Evolutionary conservation across 2,329 filamentous ascomycete genomes (phyloP), one percentile per base, ranked within the genome.

Genomic region (Lecanosticta acicola): DNA sequence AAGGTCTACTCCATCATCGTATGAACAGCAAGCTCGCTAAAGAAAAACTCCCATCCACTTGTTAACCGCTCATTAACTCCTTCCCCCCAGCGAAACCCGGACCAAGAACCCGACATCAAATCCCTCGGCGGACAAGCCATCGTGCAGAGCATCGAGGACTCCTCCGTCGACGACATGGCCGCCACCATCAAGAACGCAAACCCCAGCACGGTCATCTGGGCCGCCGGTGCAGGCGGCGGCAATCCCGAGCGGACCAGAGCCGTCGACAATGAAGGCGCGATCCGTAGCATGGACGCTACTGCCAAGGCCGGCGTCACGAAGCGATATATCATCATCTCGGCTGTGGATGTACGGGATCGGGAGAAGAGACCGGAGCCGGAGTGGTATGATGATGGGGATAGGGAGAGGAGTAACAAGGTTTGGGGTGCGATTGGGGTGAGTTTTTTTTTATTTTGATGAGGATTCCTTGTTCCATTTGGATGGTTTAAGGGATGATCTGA

Each of bases 261-360:
- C 39, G 73, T 84, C 43, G 81, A 84, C 63, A 71, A 76, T 33
- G 80, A 85, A 57, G 82, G 81, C 2, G 81, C 80, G 8, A 74
- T 75, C 35, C 71, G 79, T 60, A 80, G 81, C 60, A 77, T 84
- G 66, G 72, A 75, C 40, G 80, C 81, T 3, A 73, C 80, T 0
- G 74, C 77, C 16, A 63, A 73, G 5, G 72, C 73, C 0, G 73
- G 78, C 0, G 69, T 84, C 50, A 78, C 68, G 2, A 54, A 58
- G 19, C 77, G 79, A 49, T 85, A 84, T 66, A 71, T 86, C 39
- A 74, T 85, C 55, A 70, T 86, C 42, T 84, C 80, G 0, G 82
- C 83, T 53, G 63, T 78, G 9, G 71, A 71, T 47, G 76, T 77
- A 14, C 75, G 83, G 18, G 71, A 72, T 57, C 61, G 65, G 1